These are phyloP conservation scores for Entophlyctis luteolus DNA, from an alignment of 192 early-diverging fungal genomes.

Conservation along the genomic window DNA sequence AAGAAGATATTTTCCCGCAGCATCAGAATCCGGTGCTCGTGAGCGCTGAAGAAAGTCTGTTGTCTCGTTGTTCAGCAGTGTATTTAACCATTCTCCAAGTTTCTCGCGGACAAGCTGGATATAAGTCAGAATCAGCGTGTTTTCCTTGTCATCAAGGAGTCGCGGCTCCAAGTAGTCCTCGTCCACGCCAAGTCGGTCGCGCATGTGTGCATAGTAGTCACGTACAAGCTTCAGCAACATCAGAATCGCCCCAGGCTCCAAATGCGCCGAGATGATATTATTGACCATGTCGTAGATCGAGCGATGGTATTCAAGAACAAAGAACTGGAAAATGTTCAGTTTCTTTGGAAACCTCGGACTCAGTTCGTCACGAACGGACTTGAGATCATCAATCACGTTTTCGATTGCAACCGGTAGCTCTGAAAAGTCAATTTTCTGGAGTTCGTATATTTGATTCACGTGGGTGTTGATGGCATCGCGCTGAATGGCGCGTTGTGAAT, in stretches of 20 bases:
- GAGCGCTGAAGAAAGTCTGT: constrained; percentile 69
- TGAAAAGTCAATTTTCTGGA: constrained; percentile 57
- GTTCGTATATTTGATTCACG: constrained; percentile 63
- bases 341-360: constrained; percentile 81
- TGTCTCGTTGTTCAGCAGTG: constrained; percentile 82
- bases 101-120: constrained; percentile 83
- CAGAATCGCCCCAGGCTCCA: constrained; percentile 88
- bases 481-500: constrained; percentile 8
- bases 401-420: constrained; percentile 66
- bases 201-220: constrained; percentile 89
- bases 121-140: constrained; percentile 82
- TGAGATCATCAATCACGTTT: constrained; percentile 83
- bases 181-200: constrained; percentile 75
- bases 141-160: constrained; percentile 89
- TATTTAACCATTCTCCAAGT: constrained; percentile 86
- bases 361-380: constrained; percentile 82
- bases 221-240: constrained; percentile 81
- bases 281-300: constrained; percentile 79
- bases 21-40: constrained; percentile 70
- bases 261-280: constrained; percentile 59
- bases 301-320: constrained; percentile 92
- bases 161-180: constrained; percentile 86
- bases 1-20: constrained; percentile 76
- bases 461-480: constrained; percentile 63
- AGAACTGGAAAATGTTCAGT: constrained; percentile 94